A percentile compares a stretch with the other conserved stretches of the same genome.
Conservation (phyloP, 1,284 basidiomycete genomes). For the Filobasidium uniguttulatum region DNA sequence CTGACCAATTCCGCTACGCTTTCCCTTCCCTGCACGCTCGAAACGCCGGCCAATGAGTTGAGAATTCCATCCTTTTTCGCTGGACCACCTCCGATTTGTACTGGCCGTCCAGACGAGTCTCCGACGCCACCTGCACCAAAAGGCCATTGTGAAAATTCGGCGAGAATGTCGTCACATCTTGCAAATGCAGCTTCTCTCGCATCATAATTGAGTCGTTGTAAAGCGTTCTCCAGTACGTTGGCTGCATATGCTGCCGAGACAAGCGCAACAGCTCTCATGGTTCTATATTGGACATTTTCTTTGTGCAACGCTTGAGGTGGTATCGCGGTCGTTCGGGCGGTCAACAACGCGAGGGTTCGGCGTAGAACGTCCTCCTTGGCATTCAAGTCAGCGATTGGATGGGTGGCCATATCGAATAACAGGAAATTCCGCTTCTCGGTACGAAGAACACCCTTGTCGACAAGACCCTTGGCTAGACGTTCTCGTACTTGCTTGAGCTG, state of each 20-base stretch:
- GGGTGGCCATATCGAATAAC: slow-evolving; percentile 96
- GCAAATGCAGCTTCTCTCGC: slow-evolving; percentile 79
- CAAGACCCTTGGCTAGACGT: slow-evolving; percentile 88
- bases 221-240: slow-evolving; percentile 85
- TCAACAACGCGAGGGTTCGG: slow-evolving; percentile 62
- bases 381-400: slow-evolving; percentile 80
- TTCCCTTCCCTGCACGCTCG: slow-evolving; percentile 41
- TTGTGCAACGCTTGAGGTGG: slow-evolving; percentile 54
- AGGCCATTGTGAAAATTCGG: slow-evolving; percentile 80
- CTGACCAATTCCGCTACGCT: slow-evolving; percentile 64
- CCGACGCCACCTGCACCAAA: slow-evolving; percentile 47
- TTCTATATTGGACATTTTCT: slow-evolving; percentile 64
- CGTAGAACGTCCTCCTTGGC: slow-evolving; percentile 71
- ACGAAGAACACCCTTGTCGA: slow-evolving; percentile 91
- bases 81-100: slow-evolving; percentile 27
- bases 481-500: slow-evolving; percentile 95
- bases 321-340: slow-evolving; percentile 67
- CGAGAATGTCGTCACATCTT: slow-evolving; percentile 78
- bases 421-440: slow-evolving; percentile 95
- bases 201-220: slow-evolving; percentile 73
- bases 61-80: slow-evolving; percentile 21
- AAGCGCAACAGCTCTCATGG: slow-evolving; percentile 64
- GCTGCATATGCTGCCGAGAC: slow-evolving; percentile 80
- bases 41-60: slow-evolving; percentile 23
- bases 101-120: slow-evolving; percentile 17